Percentiles rank a stretch among this genome's conserved stretches.
Conservation (phyloP, 2,329 filamentous ascomycete genomes). For the Rutstroemia sp. region DNA sequence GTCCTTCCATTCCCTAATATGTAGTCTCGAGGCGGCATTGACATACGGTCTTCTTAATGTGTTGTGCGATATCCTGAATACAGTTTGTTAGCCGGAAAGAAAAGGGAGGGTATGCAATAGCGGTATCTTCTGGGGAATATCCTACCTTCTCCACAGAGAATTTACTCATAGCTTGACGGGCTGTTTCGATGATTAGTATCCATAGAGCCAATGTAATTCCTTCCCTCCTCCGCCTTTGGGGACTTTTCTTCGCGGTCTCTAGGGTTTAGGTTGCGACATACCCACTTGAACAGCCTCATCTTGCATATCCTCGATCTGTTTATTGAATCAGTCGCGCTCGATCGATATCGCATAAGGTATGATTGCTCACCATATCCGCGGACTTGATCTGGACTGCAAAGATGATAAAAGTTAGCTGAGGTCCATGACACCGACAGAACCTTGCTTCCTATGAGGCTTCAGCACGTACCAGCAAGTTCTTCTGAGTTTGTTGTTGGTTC, state of each 20-base stretch:
- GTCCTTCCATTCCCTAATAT: neutral
- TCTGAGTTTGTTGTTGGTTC: constrained; percentile 23
- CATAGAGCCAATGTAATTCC: neutral
- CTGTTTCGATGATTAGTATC: constrained; percentile 36
- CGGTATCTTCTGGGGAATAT: constrained; percentile 6
- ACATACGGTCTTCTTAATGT: constrained; percentile 85
- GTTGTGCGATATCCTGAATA: constrained; percentile 80
- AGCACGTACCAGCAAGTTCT: constrained; percentile 9
- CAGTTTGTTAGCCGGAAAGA: constrained; percentile 13
- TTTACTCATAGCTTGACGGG: constrained; percentile 65
- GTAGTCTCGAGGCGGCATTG: neutral
- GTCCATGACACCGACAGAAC: neutral
- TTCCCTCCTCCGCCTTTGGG: neutral
- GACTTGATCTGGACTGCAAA: constrained; percentile 86
- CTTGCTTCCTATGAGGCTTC: neutral
- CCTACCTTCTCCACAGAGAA: constrained; percentile 64
- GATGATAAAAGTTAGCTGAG: constrained; percentile 12
- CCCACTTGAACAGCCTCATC: constrained; percentile 91
- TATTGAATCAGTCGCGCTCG: constrained; percentile 14
- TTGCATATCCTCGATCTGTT: constrained; percentile 93
- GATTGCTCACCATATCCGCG: constrained; percentile 79
- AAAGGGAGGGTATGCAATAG: neutral
- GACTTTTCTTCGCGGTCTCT: too few species aligned
- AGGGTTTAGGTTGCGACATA: constrained; percentile 42
- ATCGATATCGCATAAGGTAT: neutral